Evolutionary conservation across 441 rosid genomes (phyloP).

Genomic region (Pelargonium citronellum): DNA sequence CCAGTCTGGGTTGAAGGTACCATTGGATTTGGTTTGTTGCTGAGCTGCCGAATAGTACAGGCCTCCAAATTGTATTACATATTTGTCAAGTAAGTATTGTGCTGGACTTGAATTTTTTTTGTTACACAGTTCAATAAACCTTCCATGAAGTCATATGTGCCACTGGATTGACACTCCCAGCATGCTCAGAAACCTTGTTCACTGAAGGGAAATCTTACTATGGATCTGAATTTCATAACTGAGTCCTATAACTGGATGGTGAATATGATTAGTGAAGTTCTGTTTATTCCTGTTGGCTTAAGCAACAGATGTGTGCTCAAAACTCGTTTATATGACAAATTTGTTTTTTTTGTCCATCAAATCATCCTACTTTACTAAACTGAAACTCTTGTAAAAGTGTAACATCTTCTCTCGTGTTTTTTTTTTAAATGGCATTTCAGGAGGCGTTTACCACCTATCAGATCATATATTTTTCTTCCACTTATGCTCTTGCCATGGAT

Average conservation of each 20-base stretch:
- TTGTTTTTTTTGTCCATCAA: no score
- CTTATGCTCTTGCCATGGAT: constrained; percentile 69
- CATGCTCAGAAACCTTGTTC: no score
- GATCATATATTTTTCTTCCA: constrained; percentile 66
- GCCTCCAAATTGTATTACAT: constrained; percentile 75
- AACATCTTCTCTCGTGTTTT: not conserved
- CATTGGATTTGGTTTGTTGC: constrained; percentile 77
- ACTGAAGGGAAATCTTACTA: no score
- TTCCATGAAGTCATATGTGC: not conserved
- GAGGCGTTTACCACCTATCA: constrained; percentile 73
- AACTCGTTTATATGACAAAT: no score
- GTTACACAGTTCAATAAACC: not conserved
- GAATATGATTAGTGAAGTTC: no score
- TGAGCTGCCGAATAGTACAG: constrained; percentile 80
- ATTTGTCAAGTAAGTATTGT: constrained; percentile 61
- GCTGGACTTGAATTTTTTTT: not conserved
- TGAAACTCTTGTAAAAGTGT: no score
- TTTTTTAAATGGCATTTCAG: constrained; percentile 40
- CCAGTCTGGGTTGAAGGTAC: constrained; percentile 94
- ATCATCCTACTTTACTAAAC: no score
- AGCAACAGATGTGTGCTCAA: no score
- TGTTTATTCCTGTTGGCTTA: no score
- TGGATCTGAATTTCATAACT: no score
- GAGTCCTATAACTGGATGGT: no score
- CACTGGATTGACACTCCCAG: no score